Evolutionary conservation across 129 eudicot genomes (phyloP).

Genomic region (Artemisia annua): DNA sequence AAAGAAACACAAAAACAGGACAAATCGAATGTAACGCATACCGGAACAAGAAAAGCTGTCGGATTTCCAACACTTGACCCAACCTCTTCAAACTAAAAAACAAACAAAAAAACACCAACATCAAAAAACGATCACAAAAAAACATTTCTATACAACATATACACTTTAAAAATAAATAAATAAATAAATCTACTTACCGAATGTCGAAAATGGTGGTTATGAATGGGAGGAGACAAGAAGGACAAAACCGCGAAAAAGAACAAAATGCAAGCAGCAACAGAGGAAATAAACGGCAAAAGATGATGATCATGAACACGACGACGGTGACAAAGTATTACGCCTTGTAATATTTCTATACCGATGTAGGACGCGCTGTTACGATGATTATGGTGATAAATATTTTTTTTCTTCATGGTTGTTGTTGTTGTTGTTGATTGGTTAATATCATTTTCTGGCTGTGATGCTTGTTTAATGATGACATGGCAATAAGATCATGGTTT

Average conservation of each 20-base stretch:
- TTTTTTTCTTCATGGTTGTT: constrained; percentile 43
- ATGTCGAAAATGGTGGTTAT: constrained; percentile 30
- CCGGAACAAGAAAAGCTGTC: constrained; percentile 47
- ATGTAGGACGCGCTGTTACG: constrained; percentile 29
- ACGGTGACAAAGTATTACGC: constrained; percentile 34
- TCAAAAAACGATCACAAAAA: too few species aligned
- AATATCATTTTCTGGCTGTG: neutral
- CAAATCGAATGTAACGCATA: constrained; percentile 26
- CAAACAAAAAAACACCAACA: neutral
- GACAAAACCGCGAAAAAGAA: constrained; percentile 50
- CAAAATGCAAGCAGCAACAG: constrained; percentile 43
- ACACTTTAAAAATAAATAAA: too few species aligned
- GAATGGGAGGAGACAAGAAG: constrained; percentile 55
- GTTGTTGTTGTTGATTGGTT: neutral
- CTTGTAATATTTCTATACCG: constrained; percentile 37
- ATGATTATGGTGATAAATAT: neutral
- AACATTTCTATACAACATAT: neutral
- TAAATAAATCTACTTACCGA: constrained; percentile 5
- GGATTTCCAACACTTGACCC: constrained; percentile 33
- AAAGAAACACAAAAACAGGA: constrained; percentile 1
- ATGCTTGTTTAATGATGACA: neutral
- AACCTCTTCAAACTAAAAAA: constrained; percentile 35
- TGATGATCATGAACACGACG: constrained; percentile 37
- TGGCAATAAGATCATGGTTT: neutral
- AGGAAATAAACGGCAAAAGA: constrained; percentile 48